A percentile compares a stretch with the other conserved stretches of the same genome.
phyloP scores from a whole-genome alignment of 441 rosid species.

The Geranium incanum region DNA sequence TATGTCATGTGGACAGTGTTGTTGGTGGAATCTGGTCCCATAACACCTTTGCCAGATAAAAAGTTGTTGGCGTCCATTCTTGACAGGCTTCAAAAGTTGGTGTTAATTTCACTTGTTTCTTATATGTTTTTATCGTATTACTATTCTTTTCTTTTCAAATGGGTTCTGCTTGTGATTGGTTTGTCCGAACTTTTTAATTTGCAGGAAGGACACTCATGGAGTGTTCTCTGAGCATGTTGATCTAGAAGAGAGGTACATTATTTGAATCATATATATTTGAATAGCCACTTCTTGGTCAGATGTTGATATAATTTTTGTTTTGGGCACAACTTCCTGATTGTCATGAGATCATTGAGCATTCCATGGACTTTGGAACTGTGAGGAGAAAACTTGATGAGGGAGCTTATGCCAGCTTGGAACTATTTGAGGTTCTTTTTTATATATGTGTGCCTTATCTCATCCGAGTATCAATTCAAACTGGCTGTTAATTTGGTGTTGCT shows the following conservation, averaged over 20 bases:
- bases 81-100: conserved; percentile 95
- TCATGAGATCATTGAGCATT: conserved; percentile 60
- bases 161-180: conserved; percentile 16
- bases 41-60: conserved; percentile 82
- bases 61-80: conserved; percentile 79
- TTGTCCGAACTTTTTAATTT: conserved; percentile 20
- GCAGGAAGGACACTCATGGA: conserved; percentile 91
- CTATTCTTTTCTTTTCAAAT: conserved; percentile 5
- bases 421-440: conserved; percentile 56
- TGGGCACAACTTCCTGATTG: conserved; percentile 78
- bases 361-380: conserved; percentile 77
- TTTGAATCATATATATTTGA: conserved; percentile 9
- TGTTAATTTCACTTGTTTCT: conserved; percentile 24
- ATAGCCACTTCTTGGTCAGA: conserved; percentile 12
- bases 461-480: not conserved
- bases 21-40: conserved; percentile 59
- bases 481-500: not conserved
- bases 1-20: conserved; percentile 53
- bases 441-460: not conserved
- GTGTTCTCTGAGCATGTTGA: conserved; percentile 91
- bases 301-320: conserved; percentile 12
- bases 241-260: conserved; percentile 69
- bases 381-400: conserved; percentile 58
- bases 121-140: conserved; percentile 14
- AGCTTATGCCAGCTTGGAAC: conserved; percentile 59